Percentiles rank a stretch among this genome's conserved stretches.
These are phyloP conservation scores for Lentinus tigrinus DNA, from an alignment of 768 basidiomycete species.

Conservation along the genomic window DNA sequence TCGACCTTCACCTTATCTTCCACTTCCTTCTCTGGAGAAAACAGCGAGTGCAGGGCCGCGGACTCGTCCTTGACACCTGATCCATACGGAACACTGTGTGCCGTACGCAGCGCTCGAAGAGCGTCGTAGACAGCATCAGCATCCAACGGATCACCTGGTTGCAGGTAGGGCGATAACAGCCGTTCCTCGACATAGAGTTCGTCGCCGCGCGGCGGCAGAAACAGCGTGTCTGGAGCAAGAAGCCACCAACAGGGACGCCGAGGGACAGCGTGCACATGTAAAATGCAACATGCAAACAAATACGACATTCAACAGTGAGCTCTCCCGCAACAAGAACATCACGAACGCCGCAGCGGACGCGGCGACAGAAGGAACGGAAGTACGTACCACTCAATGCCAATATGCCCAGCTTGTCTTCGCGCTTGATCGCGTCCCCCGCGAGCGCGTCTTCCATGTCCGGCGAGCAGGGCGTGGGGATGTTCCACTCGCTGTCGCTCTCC, in stretches of 20 bases:
- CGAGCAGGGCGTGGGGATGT: conserved; percentile 24
- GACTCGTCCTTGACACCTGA: conserved; percentile 19
- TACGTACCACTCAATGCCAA: conserved; percentile 42
- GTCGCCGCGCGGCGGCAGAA: conserved; percentile 14
- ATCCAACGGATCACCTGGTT: conserved; percentile 35
- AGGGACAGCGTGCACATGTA: no score
- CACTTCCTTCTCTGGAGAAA: conserved; percentile 15
- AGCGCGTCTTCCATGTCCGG: conserved; percentile 33
- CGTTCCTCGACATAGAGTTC: conserved; percentile 15
- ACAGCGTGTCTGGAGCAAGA: conserved; percentile 11
- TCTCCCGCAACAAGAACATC: not conserved
- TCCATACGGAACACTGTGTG: conserved; percentile 28
- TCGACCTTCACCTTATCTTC: conserved; percentile 19
- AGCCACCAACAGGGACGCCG: not conserved
- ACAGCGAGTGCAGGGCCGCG: conserved; percentile 14
- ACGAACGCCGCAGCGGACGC: not conserved
- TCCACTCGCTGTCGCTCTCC: conserved; percentile 21
- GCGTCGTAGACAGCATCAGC: conserved; percentile 36
- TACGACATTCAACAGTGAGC: not conserved
- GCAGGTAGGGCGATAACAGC: conserved; percentile 36
- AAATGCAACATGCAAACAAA: no score
- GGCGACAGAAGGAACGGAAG: not conserved
- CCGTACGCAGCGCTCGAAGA: conserved; percentile 33
- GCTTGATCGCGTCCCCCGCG: conserved; percentile 36
- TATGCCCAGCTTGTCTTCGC: conserved; percentile 52